These are phyloP conservation scores for Phytophthora megakarya DNA, from an alignment of 352 stramenopile species.

Conservation along the genomic window DNA sequence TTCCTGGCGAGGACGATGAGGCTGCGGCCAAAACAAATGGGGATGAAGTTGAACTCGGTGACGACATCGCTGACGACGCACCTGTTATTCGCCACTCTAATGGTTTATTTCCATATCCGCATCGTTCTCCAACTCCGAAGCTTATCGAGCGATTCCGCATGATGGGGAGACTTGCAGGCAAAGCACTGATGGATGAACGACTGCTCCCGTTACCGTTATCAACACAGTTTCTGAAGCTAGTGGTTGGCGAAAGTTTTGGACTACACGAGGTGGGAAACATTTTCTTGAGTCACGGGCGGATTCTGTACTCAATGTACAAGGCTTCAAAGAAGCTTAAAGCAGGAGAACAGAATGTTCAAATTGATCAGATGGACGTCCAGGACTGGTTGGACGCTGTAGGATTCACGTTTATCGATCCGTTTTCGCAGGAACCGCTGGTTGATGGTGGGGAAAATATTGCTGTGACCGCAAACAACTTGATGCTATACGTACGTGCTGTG, in stretches of 20 bases:
- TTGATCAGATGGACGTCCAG: constrained; percentile 53
- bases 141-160: constrained; percentile 78
- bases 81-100: constrained; percentile 78
- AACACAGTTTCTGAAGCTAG: constrained; percentile 75
- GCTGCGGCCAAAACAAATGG: constrained; percentile 7
- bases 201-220: constrained; percentile 78
- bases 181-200: constrained; percentile 83
- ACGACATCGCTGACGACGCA: constrained; percentile 34
- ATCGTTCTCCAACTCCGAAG: constrained; percentile 33
- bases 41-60: constrained; percentile 6
- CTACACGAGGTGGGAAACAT: constrained; percentile 59
- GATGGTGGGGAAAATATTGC: constrained; percentile 42
- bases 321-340: constrained; percentile 38
- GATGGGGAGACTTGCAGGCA: constrained; percentile 81
- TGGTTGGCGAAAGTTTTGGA: constrained; percentile 64
- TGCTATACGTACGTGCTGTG: constrained; percentile 61
- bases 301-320: constrained; percentile 62
- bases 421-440: constrained; percentile 71
- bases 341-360: constrained; percentile 43
- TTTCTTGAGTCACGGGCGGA: constrained; percentile 68
- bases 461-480: constrained; percentile 65
- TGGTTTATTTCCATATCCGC: constrained; percentile 75
- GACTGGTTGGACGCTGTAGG: constrained; percentile 72
- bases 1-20: constrained; percentile 60
- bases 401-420: constrained; percentile 80